These are phyloP conservation scores for Dipteronia sinensis DNA, from an alignment of 345 rosid species.

Conservation along the genomic window DNA sequence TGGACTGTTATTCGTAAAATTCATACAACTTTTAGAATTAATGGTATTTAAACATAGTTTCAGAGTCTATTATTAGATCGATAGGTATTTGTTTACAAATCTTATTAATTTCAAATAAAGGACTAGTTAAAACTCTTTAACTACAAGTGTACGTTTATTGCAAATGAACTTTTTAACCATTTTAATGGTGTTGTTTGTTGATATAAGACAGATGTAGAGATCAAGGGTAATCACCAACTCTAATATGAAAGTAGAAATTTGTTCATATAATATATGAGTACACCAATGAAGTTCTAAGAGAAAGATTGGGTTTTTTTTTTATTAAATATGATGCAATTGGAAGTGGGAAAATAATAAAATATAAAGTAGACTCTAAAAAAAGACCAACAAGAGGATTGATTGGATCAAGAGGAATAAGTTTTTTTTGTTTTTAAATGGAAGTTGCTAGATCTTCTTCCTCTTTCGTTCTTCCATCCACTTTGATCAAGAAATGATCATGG, in stretches of 20 bases:
- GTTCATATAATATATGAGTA: neutral
- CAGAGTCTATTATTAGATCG: too few relatives aligned
- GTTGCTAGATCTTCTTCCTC: constrained; percentile 32
- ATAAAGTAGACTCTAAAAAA: neutral
- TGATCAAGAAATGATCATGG: constrained; percentile 34
- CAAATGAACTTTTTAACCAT: neutral
- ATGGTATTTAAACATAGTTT: too few relatives aligned
- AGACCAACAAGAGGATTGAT: neutral
- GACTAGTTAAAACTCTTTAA: too few relatives aligned
- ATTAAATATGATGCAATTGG: neutral
- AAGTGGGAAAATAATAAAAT: neutral
- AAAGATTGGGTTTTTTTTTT: neutral
- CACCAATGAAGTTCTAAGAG: neutral
- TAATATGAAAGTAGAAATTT: constrained; percentile 4
- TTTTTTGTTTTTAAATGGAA: constrained; percentile 19
- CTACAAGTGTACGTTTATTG: too few relatives aligned
- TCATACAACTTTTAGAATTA: too few relatives aligned
- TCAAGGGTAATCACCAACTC: neutral
- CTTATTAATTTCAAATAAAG: too few relatives aligned
- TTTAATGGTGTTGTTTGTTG: neutral
- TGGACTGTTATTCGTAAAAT: too few relatives aligned
- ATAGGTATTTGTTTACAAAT: too few relatives aligned
- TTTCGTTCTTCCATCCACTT: constrained; percentile 34
- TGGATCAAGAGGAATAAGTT: constrained; percentile 28
- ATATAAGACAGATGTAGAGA: neutral